Evolutionary conservation across 2,329 filamentous ascomycete species (phyloP), one percentile per base, ranked within the genome.

Genomic region (Paracoccidioides lutzii): DNA sequence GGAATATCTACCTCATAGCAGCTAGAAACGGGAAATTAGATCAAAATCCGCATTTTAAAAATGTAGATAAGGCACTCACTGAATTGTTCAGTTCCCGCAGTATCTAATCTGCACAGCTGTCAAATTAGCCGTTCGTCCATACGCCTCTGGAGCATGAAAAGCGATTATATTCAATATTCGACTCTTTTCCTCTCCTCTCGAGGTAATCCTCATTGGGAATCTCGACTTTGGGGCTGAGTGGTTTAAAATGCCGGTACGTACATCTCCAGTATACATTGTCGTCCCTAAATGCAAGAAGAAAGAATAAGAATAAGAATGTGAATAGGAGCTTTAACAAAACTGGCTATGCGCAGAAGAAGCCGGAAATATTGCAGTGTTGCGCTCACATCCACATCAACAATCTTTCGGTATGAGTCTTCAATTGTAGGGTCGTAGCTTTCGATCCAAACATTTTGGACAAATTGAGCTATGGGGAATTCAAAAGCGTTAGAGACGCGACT

Each of bases 401-500:
- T 87, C 75, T 91, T 91, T 64, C 87, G 81, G 70, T 91, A 91
- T 58, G 87, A 90, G 71, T 91, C 87, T 72, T 91, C 87, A 70
- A 91, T 91, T 60, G 87, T 91, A 45, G 87, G 87, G 73, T 91
- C 87, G 69, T 91, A 91, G 69, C 84, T 88, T 71, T 95, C 89
- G 68, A 95, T 91, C 87, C 89, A 94, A 64, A 94, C 86, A 74
- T 93, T 90, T 71, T 93, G 88, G 53, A 95, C 89, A 66, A 94
- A 95, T 77, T 95, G 89, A 65, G 90, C 89, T 89, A 66, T 65
- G 61, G 9, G 8, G 28, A 37, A 37, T 9, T 8, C 28, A 41
- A 53, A 12, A 4, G 22, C 2, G 44, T 54, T 44, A 59, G 55
- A 52, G 3, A 46, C 3, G 44, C 15, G 5, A 43, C 10, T 4